These are phyloP conservation scores for Metarhizium brunneum DNA, from an alignment of 2,329 filamentous ascomycete species.

Conservation along the genomic window DNA sequence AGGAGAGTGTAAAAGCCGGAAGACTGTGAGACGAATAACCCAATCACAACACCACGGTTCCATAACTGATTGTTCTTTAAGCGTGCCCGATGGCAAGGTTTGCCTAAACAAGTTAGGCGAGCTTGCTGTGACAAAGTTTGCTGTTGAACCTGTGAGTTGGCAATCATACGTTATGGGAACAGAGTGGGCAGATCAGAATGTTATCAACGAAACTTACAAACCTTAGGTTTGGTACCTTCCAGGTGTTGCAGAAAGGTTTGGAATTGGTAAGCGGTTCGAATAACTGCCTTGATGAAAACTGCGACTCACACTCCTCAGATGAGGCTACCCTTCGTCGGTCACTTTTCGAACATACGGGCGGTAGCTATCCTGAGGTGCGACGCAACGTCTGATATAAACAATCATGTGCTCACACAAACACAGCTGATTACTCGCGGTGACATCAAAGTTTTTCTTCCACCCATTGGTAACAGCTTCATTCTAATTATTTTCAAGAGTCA, in stretches of 20 bases:
- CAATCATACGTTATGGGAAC: neutral
- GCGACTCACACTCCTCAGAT: conserved; percentile 35
- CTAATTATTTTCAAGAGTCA: neutral
- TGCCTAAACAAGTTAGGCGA: conserved; percentile 81
- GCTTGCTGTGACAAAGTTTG: conserved; percentile 89
- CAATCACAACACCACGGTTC: neutral
- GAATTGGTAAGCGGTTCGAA: conserved; percentile 52
- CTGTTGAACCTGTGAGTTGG: conserved; percentile 76
- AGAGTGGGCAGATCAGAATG: neutral
- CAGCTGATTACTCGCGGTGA: conserved; percentile 83
- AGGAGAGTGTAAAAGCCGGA: conserved; percentile 74
- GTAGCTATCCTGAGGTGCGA: conserved; percentile 76
- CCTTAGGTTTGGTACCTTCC: conserved; percentile 66
- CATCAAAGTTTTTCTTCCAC: conserved; percentile 91
- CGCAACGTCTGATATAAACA: neutral
- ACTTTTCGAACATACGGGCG: conserved; percentile 90
- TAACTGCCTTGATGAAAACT: neutral
- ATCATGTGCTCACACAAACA: neutral
- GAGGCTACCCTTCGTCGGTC: conserved; percentile 79
- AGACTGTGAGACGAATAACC: conserved; percentile 44
- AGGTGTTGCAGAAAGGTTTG: conserved; percentile 84
- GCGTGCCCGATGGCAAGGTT: conserved; percentile 73
- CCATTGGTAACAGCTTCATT: conserved; percentile 54
- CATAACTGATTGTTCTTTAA: conserved; percentile 14
- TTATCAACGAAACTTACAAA: neutral